phyloP scores from a whole-genome alignment of 768 basidiomycete genomes.

The Thelephora aurantiotincta region DNA sequence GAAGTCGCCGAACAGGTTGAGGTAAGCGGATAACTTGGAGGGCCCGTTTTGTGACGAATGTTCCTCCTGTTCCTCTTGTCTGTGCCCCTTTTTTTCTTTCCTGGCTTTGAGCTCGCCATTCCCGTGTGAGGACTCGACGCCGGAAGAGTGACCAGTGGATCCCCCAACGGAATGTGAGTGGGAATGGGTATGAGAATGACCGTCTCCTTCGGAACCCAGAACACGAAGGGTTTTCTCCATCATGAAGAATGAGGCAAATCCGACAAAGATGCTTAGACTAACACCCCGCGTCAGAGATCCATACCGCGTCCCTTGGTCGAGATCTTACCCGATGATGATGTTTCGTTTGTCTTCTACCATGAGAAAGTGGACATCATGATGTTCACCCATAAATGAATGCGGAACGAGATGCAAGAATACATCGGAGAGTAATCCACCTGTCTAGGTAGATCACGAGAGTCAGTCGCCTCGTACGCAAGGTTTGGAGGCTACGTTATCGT shows the following conservation, averaged over 20 bases:
- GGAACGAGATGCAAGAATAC: constrained; percentile 88
- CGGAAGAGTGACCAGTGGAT: constrained; percentile 28
- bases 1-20: constrained; percentile 89
- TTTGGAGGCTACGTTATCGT: not conserved
- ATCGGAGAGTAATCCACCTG: constrained; percentile 84
- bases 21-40: constrained; percentile 80
- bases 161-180: constrained; percentile 34
- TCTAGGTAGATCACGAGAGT: constrained; percentile 24
- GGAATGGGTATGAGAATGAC: constrained; percentile 42
- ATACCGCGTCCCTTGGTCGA: not conserved
- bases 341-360: constrained; percentile 87
- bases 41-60: constrained; percentile 22
- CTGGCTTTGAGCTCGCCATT: constrained; percentile 39
- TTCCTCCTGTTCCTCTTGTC: constrained; percentile 9
- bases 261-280: constrained; percentile 71
- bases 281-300: not conserved
- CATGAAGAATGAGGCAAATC: constrained; percentile 84
- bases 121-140: constrained; percentile 24
- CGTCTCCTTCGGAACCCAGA: constrained; percentile 37
- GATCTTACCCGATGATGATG: constrained; percentile 66
- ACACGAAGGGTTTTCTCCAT: constrained; percentile 89
- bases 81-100: constrained; percentile 17
- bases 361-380: constrained; percentile 63
- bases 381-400: constrained; percentile 85
- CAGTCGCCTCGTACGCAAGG: constrained; percentile 2